Base-by-base conservation (phyloP, 2,329 filamentous ascomycete genomes). In the Cladosporium oxysporum region DNA sequence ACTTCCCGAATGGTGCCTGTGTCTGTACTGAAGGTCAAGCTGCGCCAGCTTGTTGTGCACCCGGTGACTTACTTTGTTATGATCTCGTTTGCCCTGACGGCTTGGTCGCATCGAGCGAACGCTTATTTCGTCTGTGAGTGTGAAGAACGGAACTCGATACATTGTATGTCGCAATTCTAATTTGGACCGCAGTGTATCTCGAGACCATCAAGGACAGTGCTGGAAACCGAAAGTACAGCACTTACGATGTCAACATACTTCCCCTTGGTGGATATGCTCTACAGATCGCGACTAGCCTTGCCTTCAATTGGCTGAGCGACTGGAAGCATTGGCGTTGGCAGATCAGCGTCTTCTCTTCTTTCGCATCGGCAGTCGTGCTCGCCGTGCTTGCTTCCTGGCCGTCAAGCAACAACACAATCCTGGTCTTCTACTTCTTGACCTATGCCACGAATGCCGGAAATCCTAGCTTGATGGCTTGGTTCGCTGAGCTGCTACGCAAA, bases 241-340 rank as follows among this genome's bases (percentile, higher is more conserved):
- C 57, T 6, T 59, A 59, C 57, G 23, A 59, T 6, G 37, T 59
- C n/a, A 59, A 59, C 57, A 59, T 59, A 21, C 37, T 59, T 21
- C 57, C 57, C 12, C 57, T 59, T 1, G 57, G 57, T 23, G 57
- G 57, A 5, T 59, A 59, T 37, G 57, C 57, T 0, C 3, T 59
- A 12, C 57, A 59, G 16, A 59, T 59, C 5, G 57, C 37, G 37
- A 59, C 57, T 16, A 59, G 57, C 35, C 33, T 59, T 23, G 57
- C 33, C 4, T 59, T 59, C 37, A 59, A 59, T 23, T 41, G 16
- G n/a, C 57, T 59, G 11, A 44, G 35, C 16, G 57, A 59, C 26
- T 44, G 37, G 23, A 59, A 59, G 26, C 57, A 59, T 26, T 59
- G 57, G 57, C 33, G 57, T 12, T 59, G 57, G 57, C 57, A 59